Evolutionary conservation across 169 alveolate species (phyloP), one percentile per base, ranked within the genome.

Genomic region (Fabrea salina): DNA sequence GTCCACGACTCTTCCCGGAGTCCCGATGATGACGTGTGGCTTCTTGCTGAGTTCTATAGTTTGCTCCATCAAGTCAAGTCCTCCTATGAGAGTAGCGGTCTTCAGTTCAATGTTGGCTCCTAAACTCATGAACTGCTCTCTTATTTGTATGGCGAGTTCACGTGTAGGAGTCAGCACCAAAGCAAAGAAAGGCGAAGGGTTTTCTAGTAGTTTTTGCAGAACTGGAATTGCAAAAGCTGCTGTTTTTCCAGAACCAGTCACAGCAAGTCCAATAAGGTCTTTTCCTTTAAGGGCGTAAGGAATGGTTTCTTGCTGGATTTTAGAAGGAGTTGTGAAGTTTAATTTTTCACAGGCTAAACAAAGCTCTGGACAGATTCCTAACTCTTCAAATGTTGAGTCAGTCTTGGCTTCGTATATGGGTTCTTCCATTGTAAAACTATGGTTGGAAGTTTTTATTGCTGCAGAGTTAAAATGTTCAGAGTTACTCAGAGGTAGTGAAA

Each of bases 1-100:
- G 82, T 99, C 99, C 6, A 97, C 97, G n/a, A 99, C 89, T 74
- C 99, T 94, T n/a, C 99, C 99, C 0, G 99, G 99, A 4, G 99
- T 96, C 5, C 99, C 99, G 6, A 98, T 97, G 11, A 98, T 92
- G 32, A 99, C 90, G 81, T 98, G 99, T 0, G 99, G 99, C 47
- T 95, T 96, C 86, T 97, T 97, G 13, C 99, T 94, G 57, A 98
- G 85, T 44, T 98, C 95, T 19, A 93, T 82, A 30, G 99, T 98
- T 83, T 98, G 99, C 16, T 95, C 82, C 32, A 96, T 96, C 94
- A 97, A 95, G 82, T 98, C 99, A 58, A 98, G 89, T 0, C 99
- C 99, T 22, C 99, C 99, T 22, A 98, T 97, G 33, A 98, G 88
- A 33, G 96, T 95, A 54, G 98, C 96, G 22, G 98, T 92, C 78